phyloP scores from a whole-genome alignment of 2,329 filamentous ascomycete genomes.

The Fusarium sp. region DNA sequence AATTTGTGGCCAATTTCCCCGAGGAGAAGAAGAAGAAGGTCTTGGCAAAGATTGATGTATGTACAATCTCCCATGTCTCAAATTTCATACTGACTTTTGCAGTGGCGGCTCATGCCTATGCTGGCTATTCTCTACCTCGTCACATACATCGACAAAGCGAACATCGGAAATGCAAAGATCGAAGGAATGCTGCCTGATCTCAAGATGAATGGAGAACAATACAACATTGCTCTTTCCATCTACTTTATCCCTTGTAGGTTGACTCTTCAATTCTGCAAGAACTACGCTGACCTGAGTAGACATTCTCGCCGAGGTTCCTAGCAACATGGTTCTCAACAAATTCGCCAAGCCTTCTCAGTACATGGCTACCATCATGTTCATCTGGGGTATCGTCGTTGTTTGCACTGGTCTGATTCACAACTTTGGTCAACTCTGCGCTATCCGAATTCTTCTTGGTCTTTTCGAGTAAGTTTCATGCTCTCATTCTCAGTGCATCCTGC shows the following conservation, averaged over 20 bases:
- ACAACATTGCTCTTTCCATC: conserved; percentile 32
- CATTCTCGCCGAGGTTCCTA: conserved; percentile 29
- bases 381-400: conserved; percentile 31
- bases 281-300: neutral
- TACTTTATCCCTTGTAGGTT: conserved; percentile 33
- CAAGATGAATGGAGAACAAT: conserved; percentile 27
- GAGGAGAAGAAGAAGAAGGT: conserved; percentile 40
- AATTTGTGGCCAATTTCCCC: conserved; percentile 35
- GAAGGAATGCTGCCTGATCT: conserved; percentile 30
- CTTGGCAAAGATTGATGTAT: conserved; percentile 35
- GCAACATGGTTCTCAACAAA: conserved; percentile 36
- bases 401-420: conserved; percentile 25
- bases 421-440: conserved; percentile 24
- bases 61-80: accelerated
- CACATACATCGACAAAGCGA: conserved; percentile 33
- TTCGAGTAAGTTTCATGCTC: conserved; percentile 16
- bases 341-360: conserved; percentile 32
- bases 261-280: accelerated
- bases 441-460: conserved; percentile 24
- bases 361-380: conserved; percentile 29
- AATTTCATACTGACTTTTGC: neutral
- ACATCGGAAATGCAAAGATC: conserved; percentile 36
- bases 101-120: conserved; percentile 37
- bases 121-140: conserved; percentile 29
- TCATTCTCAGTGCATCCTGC: no score